Base-by-base conservation (phyloP, 2,329 filamentous ascomycete genomes). In the Ophidiomyces ophidiicola region DNA sequence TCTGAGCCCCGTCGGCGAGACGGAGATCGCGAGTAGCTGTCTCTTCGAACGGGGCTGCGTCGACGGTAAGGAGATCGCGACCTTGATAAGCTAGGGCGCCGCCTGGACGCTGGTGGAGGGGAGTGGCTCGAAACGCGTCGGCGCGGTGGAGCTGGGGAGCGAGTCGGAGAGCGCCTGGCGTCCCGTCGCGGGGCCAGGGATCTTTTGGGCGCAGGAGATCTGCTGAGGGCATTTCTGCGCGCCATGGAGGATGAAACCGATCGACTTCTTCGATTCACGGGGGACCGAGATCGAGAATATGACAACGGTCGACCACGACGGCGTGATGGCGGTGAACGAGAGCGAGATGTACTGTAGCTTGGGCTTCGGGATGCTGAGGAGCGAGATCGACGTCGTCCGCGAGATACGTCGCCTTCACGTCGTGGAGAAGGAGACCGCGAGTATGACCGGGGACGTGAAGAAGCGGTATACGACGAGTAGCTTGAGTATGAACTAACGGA, bases 401-500 rank as follows among this genome's bases (percentile, higher is more conserved):
- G 44, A 32, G 39, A 39, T 10, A 41, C 41, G 17, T 42, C 44
- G n/a, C 46, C 46, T 7, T 46, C 47, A 19, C 58, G 55, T 2
- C 67, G 64, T 29, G 59, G 58, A 32, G 67, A 70, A 8, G 55
- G 55, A 2, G 66, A 68, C 19, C 60, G 60, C 8, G 66, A 65
- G 29, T 57, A 57, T 1, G 68, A 67, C 10, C 56, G 60, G 12
- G 57, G 60, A 23, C 58, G 57, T 32, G 53, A 55, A 39, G 54
- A 61, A 25, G 48, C 53, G 15, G 58, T 59, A 54, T 83, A 82
- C 14, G 81, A 85, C 0, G 79, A 85, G 55, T 86, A 88, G 61
- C 80, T 85, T 6, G 80, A 85, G 6, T 78, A 75, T 0, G 79
- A 70, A 46, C 68, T 71, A 39, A 66, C 66, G 5, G 68, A 84